These are phyloP conservation scores for Sporobolomyces roseus DNA, from an alignment of 768 basidiomycete species.

Conservation along the genomic window DNA sequence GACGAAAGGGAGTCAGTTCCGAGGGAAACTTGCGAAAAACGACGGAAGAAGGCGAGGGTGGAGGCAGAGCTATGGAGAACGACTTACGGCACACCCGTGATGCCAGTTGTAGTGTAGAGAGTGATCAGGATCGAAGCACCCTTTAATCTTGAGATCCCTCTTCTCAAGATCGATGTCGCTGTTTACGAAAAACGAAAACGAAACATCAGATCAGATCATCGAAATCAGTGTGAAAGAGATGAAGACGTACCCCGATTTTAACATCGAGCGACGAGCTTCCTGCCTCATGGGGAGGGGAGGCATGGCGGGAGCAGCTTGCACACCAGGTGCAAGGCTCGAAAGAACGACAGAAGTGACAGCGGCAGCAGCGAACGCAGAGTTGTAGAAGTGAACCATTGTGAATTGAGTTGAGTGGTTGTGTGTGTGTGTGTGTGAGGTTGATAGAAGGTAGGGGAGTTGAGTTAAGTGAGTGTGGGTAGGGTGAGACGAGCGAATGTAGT, in stretches of 20 bases:
- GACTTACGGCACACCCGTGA: slow-evolving; percentile 20
- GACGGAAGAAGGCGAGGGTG: too few relatives aligned
- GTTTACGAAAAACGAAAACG: neutral
- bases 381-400: slow-evolving; percentile 27
- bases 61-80: too few relatives aligned
- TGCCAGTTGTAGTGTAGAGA: slow-evolving; percentile 29
- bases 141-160: slow-evolving; percentile 22
- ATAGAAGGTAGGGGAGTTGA: neutral
- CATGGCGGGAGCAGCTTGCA: slow-evolving; percentile 28
- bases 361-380: slow-evolving; percentile 15
- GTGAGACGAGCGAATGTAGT: too few relatives aligned
- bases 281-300: slow-evolving; percentile 22
- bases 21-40: too few relatives aligned
- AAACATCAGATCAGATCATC: neutral
- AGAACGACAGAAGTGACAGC: slow-evolving; percentile 24
- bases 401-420: neutral
- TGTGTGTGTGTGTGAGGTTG: neutral
- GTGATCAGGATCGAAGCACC: slow-evolving; percentile 20
- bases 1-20: too few relatives aligned
- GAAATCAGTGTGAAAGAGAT: neutral
- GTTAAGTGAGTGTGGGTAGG: neutral
- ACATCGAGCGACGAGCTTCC: slow-evolving; percentile 22
- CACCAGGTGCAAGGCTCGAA: slow-evolving; percentile 30
- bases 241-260: slow-evolving; percentile 19
- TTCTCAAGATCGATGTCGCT: slow-evolving; percentile 23